Base-by-base conservation (phyloP, 805 yeast species). In the Blastobotrys peoriensis region DNA sequence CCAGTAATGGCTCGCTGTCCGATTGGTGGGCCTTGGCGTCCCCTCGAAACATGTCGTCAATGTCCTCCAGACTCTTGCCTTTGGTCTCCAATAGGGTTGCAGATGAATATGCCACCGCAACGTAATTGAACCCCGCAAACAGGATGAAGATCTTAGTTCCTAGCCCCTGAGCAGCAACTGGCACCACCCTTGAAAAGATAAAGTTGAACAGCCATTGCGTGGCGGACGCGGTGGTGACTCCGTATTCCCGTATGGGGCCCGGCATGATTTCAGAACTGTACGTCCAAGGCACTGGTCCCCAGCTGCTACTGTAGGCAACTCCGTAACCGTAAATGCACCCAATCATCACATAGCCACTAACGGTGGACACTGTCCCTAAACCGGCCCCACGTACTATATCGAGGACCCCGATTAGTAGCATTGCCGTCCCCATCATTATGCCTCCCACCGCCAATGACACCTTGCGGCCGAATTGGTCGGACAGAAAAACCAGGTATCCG, bases 211-310 rank as follows among this genome's bases (percentile, higher is more conserved):
- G 70, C 76, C 76, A 72, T 27, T 51, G 54, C 16, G 53, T 46
- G 17, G 86, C 86, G 28, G 89, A 79, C 22, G 89, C 89, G 50
- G 78, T 70, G 3, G 87, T 78, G 8, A 44, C 48, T 33, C 49
- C 37, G 46, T 83, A 66, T 51, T 85, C 86, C 65, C 93, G 76
- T 49, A 83, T 75, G 55, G 82, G 80, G 55, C 83, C 68, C 49
- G 89, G 86, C 66, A 82, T 75, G 59, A 83, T 83, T 63, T 86
- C 95, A 10, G 94, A 93, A 18, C 86, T 79, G 59, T 86, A 83
- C 2, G 91, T 83, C 67, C 86, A 86, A 3, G 95, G 93, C 40
- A 86, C 91, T n/a, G 91, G 93, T 40, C 87, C 88, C 58, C 81
- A 84, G 3, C 86, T 83, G 18, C 80, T 74, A 0, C 86, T 79